Base-by-base conservation (phyloP, 179 eudicot genomes). In the Corrigiola litoralis region DNA sequence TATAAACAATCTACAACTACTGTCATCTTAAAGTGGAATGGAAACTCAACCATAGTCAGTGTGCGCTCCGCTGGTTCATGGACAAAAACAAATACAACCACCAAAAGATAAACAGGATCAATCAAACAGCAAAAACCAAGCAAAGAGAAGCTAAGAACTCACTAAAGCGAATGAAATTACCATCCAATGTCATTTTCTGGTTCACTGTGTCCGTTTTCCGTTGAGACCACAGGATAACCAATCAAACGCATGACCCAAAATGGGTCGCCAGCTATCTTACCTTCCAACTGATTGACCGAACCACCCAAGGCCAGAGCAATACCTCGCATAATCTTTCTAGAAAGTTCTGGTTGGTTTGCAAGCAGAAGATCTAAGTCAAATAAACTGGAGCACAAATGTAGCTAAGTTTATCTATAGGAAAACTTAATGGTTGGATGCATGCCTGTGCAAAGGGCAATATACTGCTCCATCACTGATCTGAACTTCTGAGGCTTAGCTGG, bases 161-260 rank as follows among this genome's bases (percentile, higher is more conserved):
- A 50, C 31, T 64, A 14, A 54, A 49, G 7, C 53, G 33, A 38
- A 37, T 28, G 36, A 11, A 69, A 2, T 75, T 79, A 90, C 99
- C 96, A 90, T 78, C 97, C 97, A 57, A 84, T 51, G 55, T 78
- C 92, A 66, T 80, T 80, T 63, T 77, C 77, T 41, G 80, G 71
- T 72, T 68, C 65, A 38, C 56, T 69, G 12, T 73, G 63, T 60
- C 78, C 82, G 54, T 82, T 81, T 60, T 67, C 75, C 66, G 38
- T 57, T 16, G 80, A 48, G 23, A 71, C 40, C 63, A 74, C 92
- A 44, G 96, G 99, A 67, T 87, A 94, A 55, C 97, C 99, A 47
- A 94, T 86, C 49, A 88, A 72, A 44, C 99, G 85, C 66, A 84
- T 74, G 24, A 90, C 96, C 99, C 97, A 94, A 78, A 94, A 90